Evolutionary conservation across 257 asterid genomes (phyloP).

Genomic region (Gentiana macrophylla): DNA sequence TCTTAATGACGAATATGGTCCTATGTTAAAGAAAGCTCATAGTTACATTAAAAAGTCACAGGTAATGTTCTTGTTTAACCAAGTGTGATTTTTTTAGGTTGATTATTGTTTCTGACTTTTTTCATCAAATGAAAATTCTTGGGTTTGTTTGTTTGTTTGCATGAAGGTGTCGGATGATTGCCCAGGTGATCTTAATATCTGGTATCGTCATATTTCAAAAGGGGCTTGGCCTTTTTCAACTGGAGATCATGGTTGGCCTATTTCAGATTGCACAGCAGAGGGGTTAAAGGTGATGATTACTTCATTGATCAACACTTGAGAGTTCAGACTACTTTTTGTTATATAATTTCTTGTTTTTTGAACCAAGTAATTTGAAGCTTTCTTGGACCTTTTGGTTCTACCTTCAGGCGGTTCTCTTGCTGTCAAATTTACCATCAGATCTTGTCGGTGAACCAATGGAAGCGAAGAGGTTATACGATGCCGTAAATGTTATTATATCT

Average conservation of each 20-base stretch:
- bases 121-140: background rate
- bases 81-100: conserved; percentile 7
- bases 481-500: conserved; percentile 82
- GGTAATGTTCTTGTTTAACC: conserved; percentile 31
- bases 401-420: conserved; percentile 58
- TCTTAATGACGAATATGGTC: conserved; percentile 60
- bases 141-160: conserved; percentile 2
- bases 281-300: conserved; percentile 63
- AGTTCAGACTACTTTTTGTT: too few relatives aligned
- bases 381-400: conserved; percentile 11
- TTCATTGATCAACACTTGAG: conserved; percentile 14
- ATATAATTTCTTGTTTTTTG: too few relatives aligned
- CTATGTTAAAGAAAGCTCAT: conserved; percentile 68
- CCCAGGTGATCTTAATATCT: conserved; percentile 66
- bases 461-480: conserved; percentile 55
- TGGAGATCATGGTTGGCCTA: conserved; percentile 99
- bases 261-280: conserved; percentile 99
- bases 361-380: conserved; percentile 1
- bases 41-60: conserved; percentile 57
- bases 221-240: conserved; percentile 99
- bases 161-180: conserved; percentile 77
- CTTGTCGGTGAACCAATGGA: conserved; percentile 69
- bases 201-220: conserved; percentile 96
- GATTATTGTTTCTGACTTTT: conserved; percentile 4
- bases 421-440: conserved; percentile 67